Conservation (phyloP, 2,329 filamentous ascomycete species). For the Neopestalotiopsis sp. region DNA sequence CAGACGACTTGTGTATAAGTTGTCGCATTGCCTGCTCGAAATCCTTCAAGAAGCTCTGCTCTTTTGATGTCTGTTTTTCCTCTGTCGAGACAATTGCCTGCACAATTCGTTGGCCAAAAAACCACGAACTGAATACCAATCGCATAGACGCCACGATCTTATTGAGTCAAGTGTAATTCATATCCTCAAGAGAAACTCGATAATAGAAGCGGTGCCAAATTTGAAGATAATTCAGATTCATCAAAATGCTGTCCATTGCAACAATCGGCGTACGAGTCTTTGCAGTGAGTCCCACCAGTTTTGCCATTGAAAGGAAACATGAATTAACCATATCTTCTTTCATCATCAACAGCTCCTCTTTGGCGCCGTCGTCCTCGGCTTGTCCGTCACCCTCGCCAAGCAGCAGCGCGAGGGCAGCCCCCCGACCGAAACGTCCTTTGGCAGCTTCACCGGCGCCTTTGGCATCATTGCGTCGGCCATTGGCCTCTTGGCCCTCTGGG, state of each 20-base stretch:
- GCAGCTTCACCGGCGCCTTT: conserved; percentile 38
- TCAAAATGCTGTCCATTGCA: conserved; percentile 18
- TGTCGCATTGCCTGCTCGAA: neutral
- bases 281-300: conserved; percentile 25
- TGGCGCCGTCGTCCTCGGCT: conserved; percentile 35
- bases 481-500: conserved; percentile 31
- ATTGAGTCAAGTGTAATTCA: neutral
- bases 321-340: neutral
- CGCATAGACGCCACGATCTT: neutral
- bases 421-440: conserved; percentile 37
- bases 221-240: neutral
- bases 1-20: neutral
- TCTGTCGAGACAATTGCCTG: neutral
- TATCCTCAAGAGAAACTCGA: neutral
- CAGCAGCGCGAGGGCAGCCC: conserved; percentile 31
- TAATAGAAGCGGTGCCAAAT: neutral
- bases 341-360: conserved; percentile 31
- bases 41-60: neutral
- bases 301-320: no score
- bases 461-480: conserved; percentile 35
- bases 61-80: neutral
- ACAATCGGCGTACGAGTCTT: conserved; percentile 27
- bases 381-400: conserved; percentile 38
- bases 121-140: neutral
- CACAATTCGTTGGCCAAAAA: neutral